A percentile compares a stretch with the other conserved stretches of the same genome.
Evolutionary conservation across 2,329 filamentous ascomycete genomes (phyloP).

Genomic region (Exophiala lecanii-corni): DNA sequence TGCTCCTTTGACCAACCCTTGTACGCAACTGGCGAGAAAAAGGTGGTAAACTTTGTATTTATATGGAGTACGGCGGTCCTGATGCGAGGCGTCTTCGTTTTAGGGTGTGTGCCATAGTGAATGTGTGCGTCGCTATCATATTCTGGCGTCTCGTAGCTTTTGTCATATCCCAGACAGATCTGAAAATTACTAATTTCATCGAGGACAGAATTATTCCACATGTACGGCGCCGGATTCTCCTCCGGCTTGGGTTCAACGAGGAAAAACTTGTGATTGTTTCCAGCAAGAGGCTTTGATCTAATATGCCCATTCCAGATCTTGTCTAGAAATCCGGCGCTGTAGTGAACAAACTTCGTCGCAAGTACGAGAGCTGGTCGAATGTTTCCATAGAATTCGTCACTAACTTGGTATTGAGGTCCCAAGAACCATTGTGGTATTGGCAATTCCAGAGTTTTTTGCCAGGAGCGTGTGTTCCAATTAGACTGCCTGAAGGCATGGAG

Average conservation of each 20-base stretch:
- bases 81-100: background rate
- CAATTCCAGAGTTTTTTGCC: background rate
- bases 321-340: slow-evolving; percentile 8
- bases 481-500: background rate
- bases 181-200: slow-evolving; percentile 2
- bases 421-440: background rate
- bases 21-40: slow-evolving; percentile 3
- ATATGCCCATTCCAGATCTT: background rate
- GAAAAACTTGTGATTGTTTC: background rate
- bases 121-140: background rate
- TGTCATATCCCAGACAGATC: background rate
- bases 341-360: slow-evolving; percentile 1
- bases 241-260: background rate
- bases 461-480: background rate
- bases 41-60: slow-evolving; percentile 1
- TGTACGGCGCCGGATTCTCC: background rate
- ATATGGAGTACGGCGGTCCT: slow-evolving; percentile 4
- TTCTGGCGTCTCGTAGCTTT: background rate
- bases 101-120: background rate
- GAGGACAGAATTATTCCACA: background rate
- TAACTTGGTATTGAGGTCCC: slow-evolving; percentile 4
- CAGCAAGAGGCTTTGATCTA: background rate
- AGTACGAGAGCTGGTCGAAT: slow-evolving; percentile 8
- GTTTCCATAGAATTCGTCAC: slow-evolving; percentile 3
- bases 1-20: background rate